Conservation (phyloP, 371 early-diverging fungal genomes). For the Phascolomyces articulosus region DNA sequence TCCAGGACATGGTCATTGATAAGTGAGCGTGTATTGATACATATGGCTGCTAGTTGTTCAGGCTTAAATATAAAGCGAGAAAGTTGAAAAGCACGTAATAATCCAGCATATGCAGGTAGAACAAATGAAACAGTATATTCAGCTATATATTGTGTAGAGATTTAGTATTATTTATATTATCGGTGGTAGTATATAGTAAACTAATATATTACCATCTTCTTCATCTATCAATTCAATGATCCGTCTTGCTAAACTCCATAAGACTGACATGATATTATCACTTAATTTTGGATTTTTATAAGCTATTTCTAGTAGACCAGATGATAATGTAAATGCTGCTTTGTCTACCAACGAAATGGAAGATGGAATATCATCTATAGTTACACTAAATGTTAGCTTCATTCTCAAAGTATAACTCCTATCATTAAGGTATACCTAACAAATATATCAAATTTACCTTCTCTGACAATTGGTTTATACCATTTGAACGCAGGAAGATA, state of each 20-base stretch:
- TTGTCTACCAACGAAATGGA: constrained; percentile 34
- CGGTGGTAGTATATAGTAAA: background rate
- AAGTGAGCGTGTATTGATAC: constrained; percentile 51
- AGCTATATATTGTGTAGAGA: background rate
- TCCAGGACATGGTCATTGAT: constrained; percentile 56
- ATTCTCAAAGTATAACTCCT: no score
- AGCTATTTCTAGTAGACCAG: constrained; percentile 54
- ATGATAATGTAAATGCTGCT: constrained; percentile 39
- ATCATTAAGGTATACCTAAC: no score
- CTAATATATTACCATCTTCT: constrained; percentile 5
- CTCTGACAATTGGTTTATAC: constrained; percentile 21
- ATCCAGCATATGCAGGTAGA: constrained; percentile 68
- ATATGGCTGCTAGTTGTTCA: constrained; percentile 46
- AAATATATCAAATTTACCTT: constrained; percentile 25
- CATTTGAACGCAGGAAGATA: constrained; percentile 32
- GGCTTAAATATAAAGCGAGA: constrained; percentile 55
- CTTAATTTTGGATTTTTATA: constrained; percentile 36
- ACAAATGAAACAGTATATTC: constrained; percentile 61
- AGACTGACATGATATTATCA: constrained; percentile 32
- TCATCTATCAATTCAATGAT: constrained; percentile 13
- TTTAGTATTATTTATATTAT: background rate
- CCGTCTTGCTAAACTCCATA: constrained; percentile 25
- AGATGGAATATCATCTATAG: background rate
- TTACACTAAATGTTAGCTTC: no score
- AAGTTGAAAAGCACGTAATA: constrained; percentile 62